phyloP scores from a whole-genome alignment of 805 yeast species.

The Aciculoconidium aculeatum region DNA sequence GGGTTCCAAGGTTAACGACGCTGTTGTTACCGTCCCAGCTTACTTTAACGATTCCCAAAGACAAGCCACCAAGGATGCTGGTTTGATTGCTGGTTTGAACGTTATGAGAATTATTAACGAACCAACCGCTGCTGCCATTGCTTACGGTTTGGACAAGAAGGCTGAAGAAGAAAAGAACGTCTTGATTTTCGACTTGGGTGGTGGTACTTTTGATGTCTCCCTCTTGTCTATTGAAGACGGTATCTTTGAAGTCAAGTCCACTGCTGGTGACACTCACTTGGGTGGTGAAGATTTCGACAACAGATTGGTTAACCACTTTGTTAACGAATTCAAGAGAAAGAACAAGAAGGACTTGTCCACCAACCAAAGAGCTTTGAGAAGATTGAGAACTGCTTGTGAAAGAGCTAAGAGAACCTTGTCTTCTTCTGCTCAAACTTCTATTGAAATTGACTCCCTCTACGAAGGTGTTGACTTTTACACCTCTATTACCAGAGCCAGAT shows the following conservation, averaged over 20 bases:
- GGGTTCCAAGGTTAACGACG: conserved; percentile 22
- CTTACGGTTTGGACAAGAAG: conserved; percentile 43
- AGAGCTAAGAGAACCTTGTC: conserved; percentile 99
- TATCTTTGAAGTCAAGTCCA: conserved; percentile 44
- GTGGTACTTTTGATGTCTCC: conserved; percentile 45
- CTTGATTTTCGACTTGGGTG: conserved; percentile 40
- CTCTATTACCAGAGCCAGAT: conserved; percentile 93
- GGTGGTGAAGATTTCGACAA: conserved; percentile 99
- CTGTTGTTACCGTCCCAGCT: conserved; percentile 29
- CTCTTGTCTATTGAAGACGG: conserved; percentile 43
- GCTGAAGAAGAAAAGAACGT: conserved; percentile 59
- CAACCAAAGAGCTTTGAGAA: conserved; percentile 96
- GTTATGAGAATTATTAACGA: conserved; percentile 30
- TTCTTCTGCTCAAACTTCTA: conserved; percentile 89
- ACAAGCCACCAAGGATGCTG: conserved; percentile 32
- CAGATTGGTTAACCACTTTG: conserved; percentile 91
- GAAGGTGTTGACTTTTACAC: conserved; percentile 98
- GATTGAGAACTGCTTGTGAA: conserved; percentile 98
- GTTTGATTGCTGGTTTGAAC: conserved; percentile 29
- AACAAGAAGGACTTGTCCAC: conserved; percentile 88
- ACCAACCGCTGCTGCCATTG: conserved; percentile 30
- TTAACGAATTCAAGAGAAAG: conserved; percentile 95
- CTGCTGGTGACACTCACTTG: conserved; percentile 53
- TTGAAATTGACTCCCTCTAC: conserved; percentile 89
- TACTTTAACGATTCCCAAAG: conserved; percentile 30